Evolutionary conservation across 768 basidiomycete species (phyloP), one percentile per base, ranked within the genome.

Genomic region (Hericium coralloides): DNA sequence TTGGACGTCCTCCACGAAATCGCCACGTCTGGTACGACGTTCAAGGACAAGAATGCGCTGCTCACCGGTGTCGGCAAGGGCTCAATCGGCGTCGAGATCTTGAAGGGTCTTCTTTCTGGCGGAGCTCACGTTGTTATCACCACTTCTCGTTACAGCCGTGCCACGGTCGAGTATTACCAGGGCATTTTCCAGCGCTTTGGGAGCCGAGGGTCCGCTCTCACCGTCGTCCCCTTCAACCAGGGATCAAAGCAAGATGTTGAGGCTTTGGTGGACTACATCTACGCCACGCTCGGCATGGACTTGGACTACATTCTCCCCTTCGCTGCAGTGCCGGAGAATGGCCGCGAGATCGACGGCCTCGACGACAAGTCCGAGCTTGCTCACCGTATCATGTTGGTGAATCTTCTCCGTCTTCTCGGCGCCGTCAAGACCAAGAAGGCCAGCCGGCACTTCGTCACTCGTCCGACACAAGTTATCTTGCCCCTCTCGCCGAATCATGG

Each of bases 371-470:
- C 95, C 17, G 97, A 99, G 72, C 81, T 99, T 48, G 95, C 97
- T 12, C 97, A 99, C 69, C 87, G 97, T 55, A 94, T 98, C 77
- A 98, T 99, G 97, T 75, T 99, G 67, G 92, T 93, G 64, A 99
- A 99, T 70, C 80, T 98, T 23, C 84, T 98, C 23, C 92, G 97
- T 26, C 85, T 99, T 55, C 83, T 99, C 23, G 97, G 97, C 59
- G 95, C 93, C 3, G 92, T 99, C 70, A 99, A 99, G 81, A 84
- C 78, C 65, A 99, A 98, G 83, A 99, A 99, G 72, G 95, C 97
- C 8, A 94, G 86, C 63, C 87, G 93, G 51, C 87, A 94, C 60
- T 95, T 98, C 69, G 91, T 97, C 58, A 99, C 97, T 58, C 89
- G 95, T 52, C 97, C 97, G 2, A 99, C 97, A 0, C 97, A 99